Evolutionary conservation across 176 grass and related monocot species (phyloP), one percentile per base, ranked within the genome.

Genomic region (Rhipidocladum racemiflorum): DNA sequence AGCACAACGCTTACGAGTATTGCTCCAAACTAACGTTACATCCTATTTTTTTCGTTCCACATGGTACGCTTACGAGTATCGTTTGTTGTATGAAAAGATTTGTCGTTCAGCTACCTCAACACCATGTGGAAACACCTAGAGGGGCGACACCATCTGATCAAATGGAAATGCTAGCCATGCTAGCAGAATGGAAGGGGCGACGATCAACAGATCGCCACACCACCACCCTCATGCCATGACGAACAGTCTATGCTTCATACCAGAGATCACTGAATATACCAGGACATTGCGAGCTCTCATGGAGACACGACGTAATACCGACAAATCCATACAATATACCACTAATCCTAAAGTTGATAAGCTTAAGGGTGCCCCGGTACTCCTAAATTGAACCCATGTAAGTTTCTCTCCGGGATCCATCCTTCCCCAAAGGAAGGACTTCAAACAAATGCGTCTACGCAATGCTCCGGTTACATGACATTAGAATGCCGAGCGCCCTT

Each of bases 401-500:
- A 64, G 56, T 55, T 65, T 76, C 34, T 78, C 36, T 44, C 49
- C 35, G 71, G 42, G 77, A 50, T 9, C 32, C 44, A 15, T 71
- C 7, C 59, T 68, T 18, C 25, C 43, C 13, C 14, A 3, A 23
- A 11, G n/a, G 14, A 60, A 35, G 1, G n/a, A 0, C 7, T 28
- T 65, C 38, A 14, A 61, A 63, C 7, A 64, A 54, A 56, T 35
- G 21, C 57, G 28, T 57, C 74, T 2, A 69, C 21, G 34, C 32
- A 13, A 20, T 36, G n/a, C 3, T 75, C 46, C 9, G 24, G 14
- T 36, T 9, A 38, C 5, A 45, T 9, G 39, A 17, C 3, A 61
- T 74, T 61, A 90, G 84, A 90, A 86, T 13, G 79, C n/a, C 0
- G 88, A 74, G 4, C 84, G 88, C 44, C 75, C 85, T 91, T 87